Base-by-base conservation (phyloP, 805 yeast genomes). In the Debaryomyces prosopidis region DNA sequence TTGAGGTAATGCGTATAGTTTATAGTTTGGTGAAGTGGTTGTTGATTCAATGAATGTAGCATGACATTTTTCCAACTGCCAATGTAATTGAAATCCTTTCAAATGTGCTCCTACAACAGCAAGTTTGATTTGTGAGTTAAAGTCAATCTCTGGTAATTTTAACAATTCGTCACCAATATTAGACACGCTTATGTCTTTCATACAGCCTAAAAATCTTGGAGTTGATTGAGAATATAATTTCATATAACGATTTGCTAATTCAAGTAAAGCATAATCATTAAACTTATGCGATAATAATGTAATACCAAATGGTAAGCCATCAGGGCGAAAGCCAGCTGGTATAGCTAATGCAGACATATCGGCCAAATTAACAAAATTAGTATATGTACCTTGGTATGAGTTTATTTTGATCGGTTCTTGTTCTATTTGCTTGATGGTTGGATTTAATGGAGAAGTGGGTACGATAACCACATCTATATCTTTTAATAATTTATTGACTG, bases 21-120 rank as follows among this genome's bases (percentile, higher is more conserved):
- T 80, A 66, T 92, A 92, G 49, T 81, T 73, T 9, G 76, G 62
- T 1, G 96, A 74, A 3, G 98, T 89, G 33, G 75, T 78, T 5
- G 96, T 84, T 20, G 80, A 73, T 52, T 77, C 73, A 3, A 85
- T 59, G 44, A 88, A 81, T 2, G 81, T 67, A 26, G 98, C 98
- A 56, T 84, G 80, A 37, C 85, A 94, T 63, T 86, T 80, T 56
- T 87, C 85, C 49, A 92, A 75, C 71, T 92, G 99, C 97, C 97
- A 91, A 67, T 92, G 90, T 55, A 92, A 76, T 39, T 90, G 90
- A 75, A 89, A 79, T 1, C 96, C 97, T 45, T 82, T 74, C 53
- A 94, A 75, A 62, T 92, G 99, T 39, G 97, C 97, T 45, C 99
- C 99, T 39, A 92, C 98, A 31, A 94, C 99, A 1, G 97, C 97